phyloP scores from a whole-genome alignment of 768 basidiomycete genomes.

The Pisolithus sp. region DNA sequence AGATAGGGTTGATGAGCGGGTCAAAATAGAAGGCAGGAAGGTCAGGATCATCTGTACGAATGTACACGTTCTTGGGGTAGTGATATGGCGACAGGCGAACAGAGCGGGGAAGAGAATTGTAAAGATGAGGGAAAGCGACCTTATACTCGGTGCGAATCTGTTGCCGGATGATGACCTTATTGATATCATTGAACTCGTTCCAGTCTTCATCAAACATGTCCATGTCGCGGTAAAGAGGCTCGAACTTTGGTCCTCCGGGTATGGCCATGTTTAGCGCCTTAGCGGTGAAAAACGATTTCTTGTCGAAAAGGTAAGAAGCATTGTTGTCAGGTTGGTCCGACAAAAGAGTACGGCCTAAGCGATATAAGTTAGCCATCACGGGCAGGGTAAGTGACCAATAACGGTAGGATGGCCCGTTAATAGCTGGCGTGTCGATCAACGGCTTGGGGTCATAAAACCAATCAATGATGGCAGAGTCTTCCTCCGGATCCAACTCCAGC shows the following conservation, averaged over 20 bases:
- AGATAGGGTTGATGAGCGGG: slow-evolving; percentile 96
- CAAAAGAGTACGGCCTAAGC: slow-evolving; percentile 87
- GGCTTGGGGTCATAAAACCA: slow-evolving; percentile 99
- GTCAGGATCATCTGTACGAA: slow-evolving; percentile 99
- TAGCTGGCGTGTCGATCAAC: slow-evolving; percentile 78
- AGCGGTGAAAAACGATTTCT: slow-evolving; percentile 96
- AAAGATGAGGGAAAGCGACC: slow-evolving; percentile 97
- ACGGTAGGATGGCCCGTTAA: slow-evolving; percentile 91
- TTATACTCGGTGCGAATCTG: slow-evolving; percentile 99
- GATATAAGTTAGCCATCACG: slow-evolving; percentile 94
- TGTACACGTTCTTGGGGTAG: slow-evolving; percentile 94
- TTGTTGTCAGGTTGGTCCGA: slow-evolving; percentile 92
- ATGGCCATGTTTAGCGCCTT: slow-evolving; percentile 97
- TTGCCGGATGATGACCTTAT: slow-evolving; percentile 98
- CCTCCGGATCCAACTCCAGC: slow-evolving; percentile 86
- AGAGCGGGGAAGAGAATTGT: slow-evolving; percentile 95
- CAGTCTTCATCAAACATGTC: slow-evolving; percentile 97
- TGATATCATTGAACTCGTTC: slow-evolving; percentile 99
- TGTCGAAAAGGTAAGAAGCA: slow-evolving; percentile 91
- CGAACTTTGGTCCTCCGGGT: slow-evolving; percentile 97
- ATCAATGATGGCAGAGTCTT: slow-evolving; percentile 86
- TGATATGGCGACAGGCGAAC: slow-evolving; percentile 92
- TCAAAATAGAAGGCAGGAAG: slow-evolving; percentile 99
- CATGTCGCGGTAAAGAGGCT: slow-evolving; percentile 95
- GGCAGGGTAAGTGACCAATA: slow-evolving; percentile 92